Base-by-base conservation (phyloP, 192 early-diverging fungal species). In the Coemansia sp. region DNA sequence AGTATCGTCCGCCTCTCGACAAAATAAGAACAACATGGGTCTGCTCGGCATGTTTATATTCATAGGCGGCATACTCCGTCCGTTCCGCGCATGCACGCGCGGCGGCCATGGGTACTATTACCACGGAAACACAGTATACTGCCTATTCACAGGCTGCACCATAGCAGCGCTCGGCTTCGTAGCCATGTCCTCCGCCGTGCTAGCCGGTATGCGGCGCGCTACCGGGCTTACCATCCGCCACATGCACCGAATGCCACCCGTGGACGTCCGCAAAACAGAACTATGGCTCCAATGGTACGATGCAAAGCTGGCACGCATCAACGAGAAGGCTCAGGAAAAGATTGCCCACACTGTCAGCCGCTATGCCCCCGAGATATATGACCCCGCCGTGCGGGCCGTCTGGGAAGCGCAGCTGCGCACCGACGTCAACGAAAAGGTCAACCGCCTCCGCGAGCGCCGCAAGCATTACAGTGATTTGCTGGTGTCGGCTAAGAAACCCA, bases 261-360 rank as follows among this genome's bases (percentile, higher is more conserved):
- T 79, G 13, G 41, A 69, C 46, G 40, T 55, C 34, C 13, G 57
- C 23, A 62, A 61, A 1, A 50, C 61, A 4, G 53, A 65, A 29
- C 40, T 34, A 3, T 66, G 67, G 59, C 64, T 73, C 19, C 46
- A 49, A 14, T 79, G 76, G 76, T 79, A 73, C 67, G 67, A 79
- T 40, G 15, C 63, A 0, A 67, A 67, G 3, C 40, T 79, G 23
- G 64, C 23, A 4, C 67, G 70, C 32, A 61, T 73, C 14, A 66
- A 62, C 36, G 49, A 62, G 2, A 62, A 41, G 3, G 76, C 71
- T 0, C 20, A 52, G 2, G 49, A 15, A 71, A 79, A 25, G 43
- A 54, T 10, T 59, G 61, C 13, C 58, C 70, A 35, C 5, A 40
- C 4, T 20, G 22, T 79, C 10, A 54, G 45, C 1, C 48, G 61